Percentiles rank a stretch among this genome's conserved stretches.
Evolutionary conservation across 2,329 filamentous ascomycete species (phyloP).

Genomic region (Trichoderma breve): DNA sequence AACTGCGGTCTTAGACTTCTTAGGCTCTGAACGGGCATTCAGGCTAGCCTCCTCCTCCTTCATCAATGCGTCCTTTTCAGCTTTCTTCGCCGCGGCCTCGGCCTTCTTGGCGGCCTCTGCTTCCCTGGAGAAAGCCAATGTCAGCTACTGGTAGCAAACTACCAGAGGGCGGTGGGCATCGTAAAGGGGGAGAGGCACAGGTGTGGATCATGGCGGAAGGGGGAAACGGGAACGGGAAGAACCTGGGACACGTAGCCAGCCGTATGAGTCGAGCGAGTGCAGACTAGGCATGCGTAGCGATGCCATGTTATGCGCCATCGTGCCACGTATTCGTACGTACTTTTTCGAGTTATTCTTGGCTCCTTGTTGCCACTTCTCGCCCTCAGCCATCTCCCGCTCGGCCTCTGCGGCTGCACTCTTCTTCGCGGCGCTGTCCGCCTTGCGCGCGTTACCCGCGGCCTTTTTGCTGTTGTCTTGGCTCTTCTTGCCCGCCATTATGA

Average conservation of each 20-base stretch:
- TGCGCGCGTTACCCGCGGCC: conserved; percentile 82
- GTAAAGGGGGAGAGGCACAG: neutral
- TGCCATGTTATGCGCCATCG: neutral
- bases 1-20: conserved; percentile 65
- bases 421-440: conserved; percentile 79
- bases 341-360: conserved; percentile 84
- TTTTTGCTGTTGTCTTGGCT: conserved; percentile 83
- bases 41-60: conserved; percentile 75
- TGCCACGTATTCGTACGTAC: conserved; percentile 51
- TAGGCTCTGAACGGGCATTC: conserved; percentile 57
- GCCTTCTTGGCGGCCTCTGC: conserved; percentile 63
- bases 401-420: conserved; percentile 72
- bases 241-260: conserved; percentile 4
- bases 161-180: neutral
- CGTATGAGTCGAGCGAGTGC: neutral
- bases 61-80: conserved; percentile 79
- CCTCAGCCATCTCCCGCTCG: conserved; percentile 65
- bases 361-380: conserved; percentile 79
- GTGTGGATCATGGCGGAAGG: neutral
- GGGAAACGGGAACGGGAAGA: neutral
- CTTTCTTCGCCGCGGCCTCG: conserved; percentile 87
- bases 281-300: neutral
- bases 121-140: conserved; percentile 30
- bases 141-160: neutral
- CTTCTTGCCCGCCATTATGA: conserved; percentile 69